These are phyloP conservation scores for Leishmania martiniquensis DNA, from an alignment of 208 protist genomes.

Conservation along the genomic window DNA sequence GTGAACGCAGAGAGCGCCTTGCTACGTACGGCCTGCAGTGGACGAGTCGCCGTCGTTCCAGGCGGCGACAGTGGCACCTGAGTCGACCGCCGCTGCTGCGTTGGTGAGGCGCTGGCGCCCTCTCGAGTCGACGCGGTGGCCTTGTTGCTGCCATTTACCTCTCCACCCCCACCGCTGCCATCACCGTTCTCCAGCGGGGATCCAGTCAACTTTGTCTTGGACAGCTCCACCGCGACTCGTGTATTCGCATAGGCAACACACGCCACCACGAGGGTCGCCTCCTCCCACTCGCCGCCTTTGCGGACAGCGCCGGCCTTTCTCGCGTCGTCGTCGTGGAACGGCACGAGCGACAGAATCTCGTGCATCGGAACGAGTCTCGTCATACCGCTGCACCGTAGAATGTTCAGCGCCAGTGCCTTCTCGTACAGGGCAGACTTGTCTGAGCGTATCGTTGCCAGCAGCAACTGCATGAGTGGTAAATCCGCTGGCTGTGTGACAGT, in stretches of 20 bases:
- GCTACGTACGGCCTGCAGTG: background rate
- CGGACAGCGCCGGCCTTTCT: background rate
- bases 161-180: background rate
- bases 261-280: constrained; percentile 7
- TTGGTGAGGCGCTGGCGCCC: background rate
- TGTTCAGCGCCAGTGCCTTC: constrained; percentile 32
- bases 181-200: background rate
- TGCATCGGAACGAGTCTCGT: constrained; percentile 7
- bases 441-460: constrained; percentile 18
- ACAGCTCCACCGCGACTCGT: constrained; percentile 9
- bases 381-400: constrained; percentile 26
- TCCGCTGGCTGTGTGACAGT: constrained; percentile 20
- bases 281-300: constrained; percentile 13
- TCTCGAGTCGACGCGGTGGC: background rate
- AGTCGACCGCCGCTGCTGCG: constrained; percentile 12
- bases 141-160: background rate
- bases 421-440: constrained; percentile 22
- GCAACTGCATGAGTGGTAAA: constrained; percentile 27
- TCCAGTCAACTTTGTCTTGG: background rate
- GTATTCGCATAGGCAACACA: constrained; percentile 27
- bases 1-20: constrained; percentile 27
- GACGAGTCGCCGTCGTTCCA: background rate
- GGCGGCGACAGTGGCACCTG: background rate
- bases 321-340: background rate
- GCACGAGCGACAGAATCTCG: constrained; percentile 16